A percentile compares a stretch with the other conserved stretches of the same genome.
phyloP scores from a whole-genome alignment of 305 asterid species.

The Solanum chacoense region DNA sequence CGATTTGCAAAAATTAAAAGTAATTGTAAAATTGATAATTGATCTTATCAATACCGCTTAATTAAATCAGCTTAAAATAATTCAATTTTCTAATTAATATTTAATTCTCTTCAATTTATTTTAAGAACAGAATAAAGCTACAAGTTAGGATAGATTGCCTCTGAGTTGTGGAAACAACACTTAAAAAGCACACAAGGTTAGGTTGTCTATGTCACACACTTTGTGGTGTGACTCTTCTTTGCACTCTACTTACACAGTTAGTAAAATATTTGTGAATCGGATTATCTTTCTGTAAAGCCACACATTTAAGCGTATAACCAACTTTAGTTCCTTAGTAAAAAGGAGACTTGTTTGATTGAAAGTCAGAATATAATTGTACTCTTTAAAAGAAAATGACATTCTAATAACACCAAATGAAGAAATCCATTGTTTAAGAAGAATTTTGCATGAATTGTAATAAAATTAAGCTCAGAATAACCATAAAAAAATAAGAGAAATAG shows the following conservation, averaged over 20 bases:
- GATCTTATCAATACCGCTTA: neutral
- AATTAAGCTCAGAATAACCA: no score
- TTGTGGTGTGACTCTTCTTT: neutral
- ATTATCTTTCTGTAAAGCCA: neutral
- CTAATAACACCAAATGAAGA: neutral
- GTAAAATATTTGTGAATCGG: neutral
- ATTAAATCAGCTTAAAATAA: no score
- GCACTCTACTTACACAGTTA: neutral
- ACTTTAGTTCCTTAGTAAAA: neutral
- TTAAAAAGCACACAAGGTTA: no score
- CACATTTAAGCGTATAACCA: no score
- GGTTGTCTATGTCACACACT: neutral
- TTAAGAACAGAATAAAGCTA: neutral
- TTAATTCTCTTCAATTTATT: neutral
- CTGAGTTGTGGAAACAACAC: neutral
- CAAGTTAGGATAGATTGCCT: neutral
- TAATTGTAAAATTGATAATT: neutral
- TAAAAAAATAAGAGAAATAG: no score
- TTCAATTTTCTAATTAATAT: neutral
- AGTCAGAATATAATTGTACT: neutral
- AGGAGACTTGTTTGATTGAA: neutral
- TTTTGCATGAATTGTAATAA: no score
- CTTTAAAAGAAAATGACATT: neutral
- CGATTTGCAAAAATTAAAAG: no score
- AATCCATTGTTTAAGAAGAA: no score